Percentiles rank a stretch among this genome's conserved stretches.
These are phyloP conservation scores for Gamarada debralockiae DNA, from an alignment of 495 filamentous ascomycete species.

Conservation along the genomic window DNA sequence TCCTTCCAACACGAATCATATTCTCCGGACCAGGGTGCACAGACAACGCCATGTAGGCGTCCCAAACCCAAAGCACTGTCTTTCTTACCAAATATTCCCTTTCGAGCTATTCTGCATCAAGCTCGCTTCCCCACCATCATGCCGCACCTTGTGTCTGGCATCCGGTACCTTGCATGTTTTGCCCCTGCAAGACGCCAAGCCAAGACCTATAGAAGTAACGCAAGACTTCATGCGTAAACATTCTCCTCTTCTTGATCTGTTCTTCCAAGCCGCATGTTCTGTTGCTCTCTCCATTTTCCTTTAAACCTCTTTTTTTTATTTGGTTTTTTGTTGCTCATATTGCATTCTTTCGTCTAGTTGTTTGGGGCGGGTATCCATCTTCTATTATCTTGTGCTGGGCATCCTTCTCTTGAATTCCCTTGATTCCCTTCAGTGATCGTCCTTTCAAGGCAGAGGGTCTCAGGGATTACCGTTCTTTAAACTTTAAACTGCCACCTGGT, in stretches of 20 bases:
- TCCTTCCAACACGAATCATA: neutral
- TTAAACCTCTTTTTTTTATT: constrained; percentile 17
- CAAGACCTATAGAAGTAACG: constrained; percentile 11
- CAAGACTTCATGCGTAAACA: constrained; percentile 20
- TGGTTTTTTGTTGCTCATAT: constrained; percentile 12
- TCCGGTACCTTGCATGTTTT: constrained; percentile 12
- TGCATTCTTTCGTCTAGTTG: constrained; percentile 15
- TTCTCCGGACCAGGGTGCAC: constrained; percentile 5
- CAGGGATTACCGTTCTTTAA: constrained; percentile 24
- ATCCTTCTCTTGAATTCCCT: constrained; percentile 14
- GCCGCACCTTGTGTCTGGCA: constrained; percentile 29
- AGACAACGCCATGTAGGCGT: constrained; percentile 13
- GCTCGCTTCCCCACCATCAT: constrained; percentile 23
- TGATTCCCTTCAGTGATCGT: constrained; percentile 1
- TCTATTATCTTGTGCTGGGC: constrained; percentile 16
- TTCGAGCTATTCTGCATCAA: constrained; percentile 8
- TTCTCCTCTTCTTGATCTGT: constrained; percentile 4
- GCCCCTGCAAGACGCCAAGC: constrained; percentile 1
- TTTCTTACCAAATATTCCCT: neutral
- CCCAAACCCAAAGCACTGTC: constrained; percentile 8
- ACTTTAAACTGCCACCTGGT: constrained; percentile 21
- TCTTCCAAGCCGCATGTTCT: constrained; percentile 22
- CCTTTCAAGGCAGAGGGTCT: neutral
- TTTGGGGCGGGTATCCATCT: constrained; percentile 18
- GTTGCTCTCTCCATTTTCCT: constrained; percentile 25